A percentile compares a stretch with the other conserved stretches of the same genome.
Evolutionary conservation across 495 filamentous ascomycete species (phyloP).

Genomic region (Cudoniella acicularis): DNA sequence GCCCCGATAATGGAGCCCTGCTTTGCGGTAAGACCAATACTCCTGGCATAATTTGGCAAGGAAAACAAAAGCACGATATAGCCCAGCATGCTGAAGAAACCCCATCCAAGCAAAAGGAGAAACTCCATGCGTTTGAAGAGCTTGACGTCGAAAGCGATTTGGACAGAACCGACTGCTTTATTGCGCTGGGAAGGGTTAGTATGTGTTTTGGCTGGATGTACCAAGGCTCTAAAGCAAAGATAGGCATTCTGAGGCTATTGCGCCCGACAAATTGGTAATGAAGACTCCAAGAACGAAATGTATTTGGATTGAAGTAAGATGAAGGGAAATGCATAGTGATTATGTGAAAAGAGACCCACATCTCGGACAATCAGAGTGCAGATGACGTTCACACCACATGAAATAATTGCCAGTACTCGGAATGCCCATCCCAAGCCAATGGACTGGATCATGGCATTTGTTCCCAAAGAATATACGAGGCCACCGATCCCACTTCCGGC

Average conservation of each 20-base stretch:
- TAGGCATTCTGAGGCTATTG: too few species aligned
- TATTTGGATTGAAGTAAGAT: too few species aligned
- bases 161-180: conserved; percentile 48
- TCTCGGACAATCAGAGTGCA: conserved; percentile 56
- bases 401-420: conserved; percentile 51
- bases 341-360: neutral
- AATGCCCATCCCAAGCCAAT: conserved; percentile 55
- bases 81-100: conserved; percentile 63
- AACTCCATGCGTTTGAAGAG: conserved; percentile 55
- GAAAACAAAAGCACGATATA: conserved; percentile 61
- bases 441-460: conserved; percentile 50
- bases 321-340: too few species aligned
- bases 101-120: conserved; percentile 58
- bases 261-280: too few species aligned
- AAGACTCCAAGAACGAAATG: too few species aligned
- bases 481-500: conserved; percentile 66
- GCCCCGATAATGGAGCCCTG: conserved; percentile 66
- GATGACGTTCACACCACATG: conserved; percentile 46
- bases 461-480: conserved; percentile 47
- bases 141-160: conserved; percentile 50
- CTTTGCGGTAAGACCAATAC: conserved; percentile 52
- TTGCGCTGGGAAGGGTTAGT: conserved; percentile 39
- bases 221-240: too few species aligned
- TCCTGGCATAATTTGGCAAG: conserved; percentile 58
- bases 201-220: neutral